Percentiles rank a stretch among this genome's conserved stretches.
Evolutionary conservation across 805 yeast genomes (phyloP).

Genomic region (Ogataea ramenticola): DNA sequence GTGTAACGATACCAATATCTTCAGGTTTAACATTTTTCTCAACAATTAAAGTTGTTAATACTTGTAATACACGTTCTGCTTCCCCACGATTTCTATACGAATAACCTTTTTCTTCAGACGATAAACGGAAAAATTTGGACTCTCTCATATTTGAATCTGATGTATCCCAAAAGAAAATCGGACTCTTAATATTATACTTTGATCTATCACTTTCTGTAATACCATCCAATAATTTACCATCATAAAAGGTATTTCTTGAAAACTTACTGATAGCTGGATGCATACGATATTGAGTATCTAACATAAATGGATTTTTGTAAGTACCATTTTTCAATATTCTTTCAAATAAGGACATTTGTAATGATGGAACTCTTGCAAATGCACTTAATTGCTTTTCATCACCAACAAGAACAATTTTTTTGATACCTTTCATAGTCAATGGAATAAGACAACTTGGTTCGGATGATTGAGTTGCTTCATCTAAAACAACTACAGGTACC

Average conservation of each 20-base stretch:
- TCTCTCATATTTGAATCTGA: slow-evolving; percentile 36
- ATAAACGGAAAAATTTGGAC: slow-evolving; percentile 36
- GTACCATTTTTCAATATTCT: slow-evolving; percentile 57
- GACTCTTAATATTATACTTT: slow-evolving; percentile 41
- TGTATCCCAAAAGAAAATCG: slow-evolving; percentile 57
- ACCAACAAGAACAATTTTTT: slow-evolving; percentile 66
- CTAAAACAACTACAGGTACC: slow-evolving; percentile 64
- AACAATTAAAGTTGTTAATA: slow-evolving; percentile 41
- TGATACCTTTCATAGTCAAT: slow-evolving; percentile 58
- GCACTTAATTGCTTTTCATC: slow-evolving; percentile 72
- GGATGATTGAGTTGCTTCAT: slow-evolving; percentile 72
- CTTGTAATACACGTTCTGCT: slow-evolving; percentile 37
- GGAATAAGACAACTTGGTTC: slow-evolving; percentile 70
- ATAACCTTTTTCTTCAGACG: slow-evolving; percentile 37
- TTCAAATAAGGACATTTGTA: slow-evolving; percentile 64
- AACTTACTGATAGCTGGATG: slow-evolving; percentile 84
- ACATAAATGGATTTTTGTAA: slow-evolving; percentile 54
- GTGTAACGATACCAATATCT: slow-evolving; percentile 63
- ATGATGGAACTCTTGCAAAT: slow-evolving; percentile 59
- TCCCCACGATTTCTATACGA: slow-evolving; percentile 55
- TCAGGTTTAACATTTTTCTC: slow-evolving; percentile 43
- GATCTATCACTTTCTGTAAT: slow-evolving; percentile 44
- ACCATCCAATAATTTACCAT: slow-evolving; percentile 65
- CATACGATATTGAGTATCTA: slow-evolving; percentile 91
- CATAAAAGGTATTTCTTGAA: slow-evolving; percentile 77